Percentiles rank a stretch among this genome's conserved stretches.
Evolutionary conservation across 2,329 filamentous ascomycete species (phyloP).

Genomic region (Fonsecaea multimorphosa): DNA sequence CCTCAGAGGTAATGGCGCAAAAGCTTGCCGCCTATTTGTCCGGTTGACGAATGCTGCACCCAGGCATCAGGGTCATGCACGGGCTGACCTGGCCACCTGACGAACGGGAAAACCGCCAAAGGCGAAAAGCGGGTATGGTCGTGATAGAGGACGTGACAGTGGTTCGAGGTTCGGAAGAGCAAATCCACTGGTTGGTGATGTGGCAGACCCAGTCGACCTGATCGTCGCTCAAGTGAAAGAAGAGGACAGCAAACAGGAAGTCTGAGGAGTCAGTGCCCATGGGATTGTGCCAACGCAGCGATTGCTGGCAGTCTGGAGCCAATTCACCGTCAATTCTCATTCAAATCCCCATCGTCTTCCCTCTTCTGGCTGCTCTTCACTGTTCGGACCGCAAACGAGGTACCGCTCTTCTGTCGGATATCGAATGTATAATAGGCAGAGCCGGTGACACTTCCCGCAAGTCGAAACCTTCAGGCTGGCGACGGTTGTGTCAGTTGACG

Average conservation of each 20-base stretch:
- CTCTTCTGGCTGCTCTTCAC: not conserved
- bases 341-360: not conserved
- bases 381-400: no score
- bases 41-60: slow-evolving; percentile 2
- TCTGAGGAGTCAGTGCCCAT: no score
- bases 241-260: not conserved
- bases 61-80: slow-evolving; percentile 3
- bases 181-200: slow-evolving; percentile 4
- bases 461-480: not conserved
- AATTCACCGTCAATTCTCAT: slow-evolving; percentile 5
- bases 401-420: not conserved
- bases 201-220: slow-evolving; percentile 2
- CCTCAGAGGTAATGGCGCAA: slow-evolving; percentile 23
- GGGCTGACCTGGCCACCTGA: slow-evolving; percentile 30
- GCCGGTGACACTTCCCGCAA: not conserved
- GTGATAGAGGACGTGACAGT: slow-evolving; percentile 6
- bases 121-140: slow-evolving; percentile 15
- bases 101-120: slow-evolving; percentile 8
- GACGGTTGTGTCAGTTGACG: slow-evolving; percentile 20
- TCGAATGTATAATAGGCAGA: not conserved
- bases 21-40: slow-evolving; percentile 18
- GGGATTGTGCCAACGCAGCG: slow-evolving; percentile 12
- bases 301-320: slow-evolving; percentile 1
- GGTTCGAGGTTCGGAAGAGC: not conserved
- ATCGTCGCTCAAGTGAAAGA: not conserved